Conservation (phyloP, 108 stramenopile genomes). For the Aurantiochytrium sp. region DNA sequence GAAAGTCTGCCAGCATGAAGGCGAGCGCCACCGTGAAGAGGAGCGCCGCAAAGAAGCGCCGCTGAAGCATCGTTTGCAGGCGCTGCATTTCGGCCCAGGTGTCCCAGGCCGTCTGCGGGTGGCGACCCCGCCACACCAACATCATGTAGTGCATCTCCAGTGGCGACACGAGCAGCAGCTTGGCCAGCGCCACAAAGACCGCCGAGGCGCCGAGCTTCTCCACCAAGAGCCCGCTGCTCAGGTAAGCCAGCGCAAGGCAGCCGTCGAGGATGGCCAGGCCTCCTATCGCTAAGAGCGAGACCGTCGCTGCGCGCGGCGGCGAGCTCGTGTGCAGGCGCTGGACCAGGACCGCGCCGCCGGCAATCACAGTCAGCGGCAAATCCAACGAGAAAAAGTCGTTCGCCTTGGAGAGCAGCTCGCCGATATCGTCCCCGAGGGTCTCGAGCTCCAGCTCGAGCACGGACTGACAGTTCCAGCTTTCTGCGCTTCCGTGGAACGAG, state of each 20-base stretch:
- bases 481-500: not conserved
- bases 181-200: constrained; percentile 81
- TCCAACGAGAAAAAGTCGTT: not conserved
- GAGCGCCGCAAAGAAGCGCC: constrained; percentile 79
- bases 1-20: constrained; percentile 60
- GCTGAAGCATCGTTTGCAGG: constrained; percentile 72
- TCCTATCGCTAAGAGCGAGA: constrained; percentile 77
- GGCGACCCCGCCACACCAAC: constrained; percentile 73
- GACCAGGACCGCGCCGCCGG: constrained; percentile 38
- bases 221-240: constrained; percentile 75
- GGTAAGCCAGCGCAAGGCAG: constrained; percentile 74
- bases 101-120: constrained; percentile 62
- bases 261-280: constrained; percentile 87
- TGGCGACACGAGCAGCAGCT: constrained; percentile 83
- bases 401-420: not conserved
- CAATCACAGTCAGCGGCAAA: not conserved
- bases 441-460: not conserved
- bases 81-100: constrained; percentile 55
- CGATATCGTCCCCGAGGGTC: not conserved
- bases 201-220: constrained; percentile 79
- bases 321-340: constrained; percentile 79
- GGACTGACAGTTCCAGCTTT: not conserved
- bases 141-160: constrained; percentile 93
- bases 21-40: constrained; percentile 63
- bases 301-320: constrained; percentile 68